Evolutionary conservation across 2,329 filamentous ascomycete genomes (phyloP).

Genomic region (Trichoderma harzianum): DNA sequence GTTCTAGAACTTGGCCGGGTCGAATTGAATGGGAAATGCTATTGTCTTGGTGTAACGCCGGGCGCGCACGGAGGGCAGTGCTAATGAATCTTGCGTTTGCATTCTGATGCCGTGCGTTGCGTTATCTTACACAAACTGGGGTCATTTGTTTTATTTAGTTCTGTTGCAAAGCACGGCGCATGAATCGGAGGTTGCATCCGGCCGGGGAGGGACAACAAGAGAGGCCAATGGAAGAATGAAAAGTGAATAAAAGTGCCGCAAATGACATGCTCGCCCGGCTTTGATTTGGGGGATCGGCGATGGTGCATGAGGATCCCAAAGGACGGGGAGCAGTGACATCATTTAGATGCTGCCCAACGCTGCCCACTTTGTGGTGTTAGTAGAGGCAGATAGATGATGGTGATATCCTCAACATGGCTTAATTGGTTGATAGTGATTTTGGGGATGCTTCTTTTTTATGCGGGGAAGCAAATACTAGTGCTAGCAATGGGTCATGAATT

Average conservation of each 20-base stretch:
- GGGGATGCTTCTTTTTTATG: background rate
- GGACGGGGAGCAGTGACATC: background rate
- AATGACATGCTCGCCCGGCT: background rate
- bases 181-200: background rate
- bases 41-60: background rate
- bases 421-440: background rate
- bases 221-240: background rate
- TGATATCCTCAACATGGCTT: background rate
- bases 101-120: background rate
- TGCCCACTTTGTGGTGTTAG: background rate
- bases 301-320: background rate
- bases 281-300: slow-evolving; percentile 5
- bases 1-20: background rate
- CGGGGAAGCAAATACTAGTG: background rate
- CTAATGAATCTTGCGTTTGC: background rate
- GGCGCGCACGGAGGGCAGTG: background rate
- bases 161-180: background rate
- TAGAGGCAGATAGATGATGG: background rate
- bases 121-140: background rate
- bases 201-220: background rate
- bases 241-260: background rate
- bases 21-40: background rate
- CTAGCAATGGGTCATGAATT: background rate
- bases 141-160: background rate
- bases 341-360: background rate